These are phyloP conservation scores for Poronia punctata DNA, from an alignment of 495 filamentous ascomycete genomes.

Conservation along the genomic window DNA sequence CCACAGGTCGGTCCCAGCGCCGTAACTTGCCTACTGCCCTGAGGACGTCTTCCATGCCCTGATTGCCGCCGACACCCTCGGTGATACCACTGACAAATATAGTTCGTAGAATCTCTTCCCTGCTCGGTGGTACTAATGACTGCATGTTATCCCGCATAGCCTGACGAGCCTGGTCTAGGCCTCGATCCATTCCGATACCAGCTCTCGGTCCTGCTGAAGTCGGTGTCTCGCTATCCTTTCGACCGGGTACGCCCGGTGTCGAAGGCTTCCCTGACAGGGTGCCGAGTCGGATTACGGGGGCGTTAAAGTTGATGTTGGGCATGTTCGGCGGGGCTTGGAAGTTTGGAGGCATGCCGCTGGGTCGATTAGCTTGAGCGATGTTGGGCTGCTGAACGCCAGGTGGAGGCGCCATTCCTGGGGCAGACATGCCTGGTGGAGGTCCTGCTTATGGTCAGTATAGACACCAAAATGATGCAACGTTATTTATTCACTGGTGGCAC, in stretches of 20 bases:
- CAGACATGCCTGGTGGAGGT: constrained; percentile 66
- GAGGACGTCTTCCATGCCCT: constrained; percentile 76
- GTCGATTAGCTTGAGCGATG: constrained; percentile 61
- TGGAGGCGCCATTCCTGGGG: constrained; percentile 70
- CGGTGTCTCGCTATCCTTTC: constrained; percentile 34
- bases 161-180: constrained; percentile 60
- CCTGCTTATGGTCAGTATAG: constrained; percentile 30
- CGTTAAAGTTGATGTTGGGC: constrained; percentile 97
- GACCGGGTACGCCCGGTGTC: constrained; percentile 38
- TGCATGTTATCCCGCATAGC: constrained; percentile 67
- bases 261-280: constrained; percentile 58
- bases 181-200: constrained; percentile 60
- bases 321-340: constrained; percentile 90
- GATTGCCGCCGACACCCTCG: constrained; percentile 67
- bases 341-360: constrained; percentile 68
- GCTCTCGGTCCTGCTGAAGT: constrained; percentile 46
- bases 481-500: constrained; percentile 22
- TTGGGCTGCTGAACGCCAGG: constrained; percentile 74
- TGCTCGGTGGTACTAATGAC: constrained; percentile 74
- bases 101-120: constrained; percentile 84
- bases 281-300: constrained; percentile 90
- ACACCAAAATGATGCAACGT: neutral
- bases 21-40: constrained; percentile 68
- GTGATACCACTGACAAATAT: constrained; percentile 87
- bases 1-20: constrained; percentile 72